Percentiles rank a stretch among this genome's conserved stretches.
Conservation (phyloP, 257 asterid species). For the Primulina tabacum region DNA sequence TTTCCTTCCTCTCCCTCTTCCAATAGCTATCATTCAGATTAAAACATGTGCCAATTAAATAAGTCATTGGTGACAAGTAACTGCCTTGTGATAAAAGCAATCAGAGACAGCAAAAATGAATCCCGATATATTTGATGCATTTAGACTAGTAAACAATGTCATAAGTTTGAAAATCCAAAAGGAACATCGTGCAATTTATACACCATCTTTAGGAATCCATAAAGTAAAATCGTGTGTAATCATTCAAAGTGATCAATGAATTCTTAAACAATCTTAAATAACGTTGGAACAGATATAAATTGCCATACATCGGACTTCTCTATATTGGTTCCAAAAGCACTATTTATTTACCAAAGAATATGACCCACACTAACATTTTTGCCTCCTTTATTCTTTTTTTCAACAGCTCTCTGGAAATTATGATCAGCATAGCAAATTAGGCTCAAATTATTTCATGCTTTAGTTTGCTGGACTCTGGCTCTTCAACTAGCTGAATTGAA, state of each 20-base stretch:
- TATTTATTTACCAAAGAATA: too few species aligned
- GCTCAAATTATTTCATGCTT: neutral
- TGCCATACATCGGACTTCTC: conserved; percentile 3
- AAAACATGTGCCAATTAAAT: conserved; percentile 15
- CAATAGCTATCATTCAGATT: conserved; percentile 54
- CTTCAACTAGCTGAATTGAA: neutral
- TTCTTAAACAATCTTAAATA: neutral
- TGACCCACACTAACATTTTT: neutral
- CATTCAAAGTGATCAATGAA: neutral
- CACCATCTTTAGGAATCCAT: neutral
- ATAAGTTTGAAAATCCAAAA: neutral
- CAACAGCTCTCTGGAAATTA: conserved; percentile 6
- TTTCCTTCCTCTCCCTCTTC: conserved; percentile 98
- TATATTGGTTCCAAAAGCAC: neutral
- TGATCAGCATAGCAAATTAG: neutral
- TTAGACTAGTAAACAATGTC: neutral
- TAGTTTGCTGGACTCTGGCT: neutral
- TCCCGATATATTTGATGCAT: neutral
- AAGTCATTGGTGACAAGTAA: conserved; percentile 10
- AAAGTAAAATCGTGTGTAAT: neutral
- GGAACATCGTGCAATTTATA: neutral
- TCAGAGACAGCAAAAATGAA: neutral
- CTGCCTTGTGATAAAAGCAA: neutral
- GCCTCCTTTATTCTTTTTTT: neutral
- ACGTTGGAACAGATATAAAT: conserved; percentile 13